These are phyloP conservation scores for Pisolithus microcarpus DNA, from an alignment of 768 basidiomycete species.

Conservation along the genomic window DNA sequence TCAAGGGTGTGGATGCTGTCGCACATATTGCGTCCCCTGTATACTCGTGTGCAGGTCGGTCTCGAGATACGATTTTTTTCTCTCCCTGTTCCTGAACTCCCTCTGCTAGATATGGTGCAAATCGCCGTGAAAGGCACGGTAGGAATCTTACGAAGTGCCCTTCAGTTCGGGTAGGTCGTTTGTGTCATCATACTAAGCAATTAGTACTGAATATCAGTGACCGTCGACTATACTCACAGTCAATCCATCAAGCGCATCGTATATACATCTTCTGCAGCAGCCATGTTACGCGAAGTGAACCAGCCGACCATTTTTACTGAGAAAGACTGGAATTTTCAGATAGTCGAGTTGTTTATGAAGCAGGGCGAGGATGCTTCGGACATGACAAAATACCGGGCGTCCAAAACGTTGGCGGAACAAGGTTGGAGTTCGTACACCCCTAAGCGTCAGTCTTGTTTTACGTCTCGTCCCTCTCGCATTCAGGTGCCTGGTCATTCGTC, in stretches of 20 bases:
- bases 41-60: constrained; percentile 35
- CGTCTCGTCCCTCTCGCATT: background rate
- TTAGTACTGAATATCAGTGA: too few relatives aligned
- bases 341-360: constrained; percentile 30
- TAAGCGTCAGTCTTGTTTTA: background rate
- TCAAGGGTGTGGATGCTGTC: constrained; percentile 66
- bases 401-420: constrained; percentile 61
- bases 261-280: constrained; percentile 55
- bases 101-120: constrained; percentile 43
- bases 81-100: background rate
- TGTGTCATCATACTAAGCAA: background rate
- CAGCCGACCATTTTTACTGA: constrained; percentile 34
- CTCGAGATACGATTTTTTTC: too few relatives aligned
- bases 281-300: constrained; percentile 30
- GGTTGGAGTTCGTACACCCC: constrained; percentile 22
- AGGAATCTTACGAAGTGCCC: constrained; percentile 50
- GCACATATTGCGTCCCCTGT: constrained; percentile 64
- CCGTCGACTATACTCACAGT: background rate
- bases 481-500: constrained; percentile 47
- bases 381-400: constrained; percentile 46
- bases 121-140: constrained; percentile 71
- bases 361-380: constrained; percentile 16
- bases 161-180: constrained; percentile 42
- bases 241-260: constrained; percentile 48
- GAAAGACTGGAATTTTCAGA: constrained; percentile 53